These are phyloP conservation scores for Puccinia novopanici DNA, from an alignment of 1,284 basidiomycete species.

Conservation along the genomic window DNA sequence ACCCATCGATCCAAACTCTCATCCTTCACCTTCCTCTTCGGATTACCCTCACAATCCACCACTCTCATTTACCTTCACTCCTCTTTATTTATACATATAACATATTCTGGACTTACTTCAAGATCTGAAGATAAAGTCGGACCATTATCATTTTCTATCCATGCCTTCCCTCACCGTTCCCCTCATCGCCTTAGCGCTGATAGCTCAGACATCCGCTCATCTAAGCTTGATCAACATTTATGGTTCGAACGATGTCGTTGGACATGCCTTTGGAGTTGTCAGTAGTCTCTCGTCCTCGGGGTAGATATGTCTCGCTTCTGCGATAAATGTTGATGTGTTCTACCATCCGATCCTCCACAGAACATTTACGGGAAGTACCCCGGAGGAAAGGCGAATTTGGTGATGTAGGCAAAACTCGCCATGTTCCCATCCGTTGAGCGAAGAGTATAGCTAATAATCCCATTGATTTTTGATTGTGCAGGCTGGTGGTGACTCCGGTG, in stretches of 20 bases:
- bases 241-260: slow-evolving; percentile 36
- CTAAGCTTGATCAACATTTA: slow-evolving; percentile 32
- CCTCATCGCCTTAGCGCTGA: not conserved
- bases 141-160: too few relatives aligned
- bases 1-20: not conserved
- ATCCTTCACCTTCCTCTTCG: not conserved
- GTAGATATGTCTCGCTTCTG: not conserved
- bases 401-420: slow-evolving; percentile 12
- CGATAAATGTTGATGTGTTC: not conserved
- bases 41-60: not conserved
- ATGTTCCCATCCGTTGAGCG: not conserved
- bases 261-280: slow-evolving; percentile 46
- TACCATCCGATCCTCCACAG: not conserved
- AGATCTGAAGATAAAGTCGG: too few relatives aligned
- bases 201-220: slow-evolving; percentile 27
- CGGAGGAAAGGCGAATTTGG: not conserved
- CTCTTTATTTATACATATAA: too few relatives aligned
- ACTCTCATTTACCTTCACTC: not conserved
- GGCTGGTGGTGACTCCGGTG: slow-evolving; percentile 44
- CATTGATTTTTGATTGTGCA: not conserved
- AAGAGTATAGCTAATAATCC: not conserved
- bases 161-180: slow-evolving; percentile 2
- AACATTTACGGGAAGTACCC: slow-evolving; percentile 43
- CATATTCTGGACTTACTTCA: too few relatives aligned
- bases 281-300: not conserved